Conservation (phyloP, 164 flowering plant genomes). For the Stephania yunnanensis region DNA sequence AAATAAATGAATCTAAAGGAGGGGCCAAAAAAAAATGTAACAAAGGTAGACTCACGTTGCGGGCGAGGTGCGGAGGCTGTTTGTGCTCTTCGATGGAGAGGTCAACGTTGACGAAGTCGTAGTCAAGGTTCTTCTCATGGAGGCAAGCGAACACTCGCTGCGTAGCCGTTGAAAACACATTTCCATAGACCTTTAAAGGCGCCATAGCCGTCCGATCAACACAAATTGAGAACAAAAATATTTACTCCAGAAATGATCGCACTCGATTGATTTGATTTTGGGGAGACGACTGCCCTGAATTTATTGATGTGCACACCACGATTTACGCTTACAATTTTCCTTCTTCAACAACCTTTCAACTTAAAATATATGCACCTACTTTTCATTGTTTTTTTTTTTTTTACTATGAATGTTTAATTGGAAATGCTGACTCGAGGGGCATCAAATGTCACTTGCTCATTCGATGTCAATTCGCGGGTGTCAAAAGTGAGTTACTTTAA, state of each 20-base stretch:
- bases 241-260: not conserved
- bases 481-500: too few species aligned
- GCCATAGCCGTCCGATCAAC: not conserved
- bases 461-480: too few species aligned
- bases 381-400: too few species aligned
- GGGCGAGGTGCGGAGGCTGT: slow-evolving; percentile 33
- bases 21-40: too few species aligned
- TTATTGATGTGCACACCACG: too few species aligned
- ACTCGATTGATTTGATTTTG: not conserved
- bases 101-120: slow-evolving; percentile 35
- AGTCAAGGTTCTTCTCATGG: slow-evolving; percentile 37
- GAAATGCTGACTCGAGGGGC: too few species aligned
- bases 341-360: too few species aligned
- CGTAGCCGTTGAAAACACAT: slow-evolving; percentile 33
- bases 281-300: not conserved
- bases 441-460: too few species aligned
- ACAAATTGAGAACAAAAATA: not conserved
- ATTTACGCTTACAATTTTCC: too few species aligned
- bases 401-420: too few species aligned
- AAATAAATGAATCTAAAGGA: too few species aligned
- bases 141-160: slow-evolving; percentile 32
- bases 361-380: too few species aligned
- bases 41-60: slow-evolving; percentile 23
- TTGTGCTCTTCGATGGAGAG: slow-evolving; percentile 33
- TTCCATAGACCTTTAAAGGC: slow-evolving; percentile 29